These are phyloP conservation scores for Mycena amicta DNA, from an alignment of 768 basidiomycete genomes.

Conservation along the genomic window DNA sequence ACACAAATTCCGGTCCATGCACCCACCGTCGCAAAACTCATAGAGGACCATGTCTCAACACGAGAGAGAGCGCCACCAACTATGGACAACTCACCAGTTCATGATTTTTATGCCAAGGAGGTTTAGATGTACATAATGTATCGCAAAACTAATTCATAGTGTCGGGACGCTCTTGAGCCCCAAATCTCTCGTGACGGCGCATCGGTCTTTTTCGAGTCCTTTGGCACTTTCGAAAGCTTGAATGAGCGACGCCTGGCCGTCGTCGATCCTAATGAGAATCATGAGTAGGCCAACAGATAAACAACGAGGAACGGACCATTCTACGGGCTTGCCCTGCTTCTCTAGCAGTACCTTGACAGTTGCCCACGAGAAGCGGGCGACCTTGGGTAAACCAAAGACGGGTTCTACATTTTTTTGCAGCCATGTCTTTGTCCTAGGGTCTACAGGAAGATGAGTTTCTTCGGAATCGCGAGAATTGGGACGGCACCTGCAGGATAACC, in stretches of 20 bases:
- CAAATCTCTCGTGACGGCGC: constrained; percentile 71
- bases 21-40: constrained; percentile 49
- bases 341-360: constrained; percentile 87
- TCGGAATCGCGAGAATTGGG: neutral
- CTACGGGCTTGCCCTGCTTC: constrained; percentile 72
- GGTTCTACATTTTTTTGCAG: constrained; percentile 74
- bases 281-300: too few species aligned
- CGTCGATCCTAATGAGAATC: constrained; percentile 67
- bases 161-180: constrained; percentile 68
- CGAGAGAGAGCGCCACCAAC: neutral
- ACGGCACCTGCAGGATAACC: constrained; percentile 86
- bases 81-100: constrained; percentile 7
- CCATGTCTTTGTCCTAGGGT: constrained; percentile 93
- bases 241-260: constrained; percentile 74
- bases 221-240: constrained; percentile 73
- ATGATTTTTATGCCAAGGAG: constrained; percentile 7
- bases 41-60: constrained; percentile 53
- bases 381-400: constrained; percentile 88
- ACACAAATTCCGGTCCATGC: constrained; percentile 56
- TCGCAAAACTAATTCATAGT: constrained; percentile 45
- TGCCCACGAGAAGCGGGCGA: constrained; percentile 95
- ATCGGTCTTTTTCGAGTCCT: constrained; percentile 77
- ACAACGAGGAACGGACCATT: constrained; percentile 60
- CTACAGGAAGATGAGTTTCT: constrained; percentile 39
- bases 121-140: too few species aligned